phyloP scores from a whole-genome alignment of 2,329 filamentous ascomycete species.

The Cadophora malorum region DNA sequence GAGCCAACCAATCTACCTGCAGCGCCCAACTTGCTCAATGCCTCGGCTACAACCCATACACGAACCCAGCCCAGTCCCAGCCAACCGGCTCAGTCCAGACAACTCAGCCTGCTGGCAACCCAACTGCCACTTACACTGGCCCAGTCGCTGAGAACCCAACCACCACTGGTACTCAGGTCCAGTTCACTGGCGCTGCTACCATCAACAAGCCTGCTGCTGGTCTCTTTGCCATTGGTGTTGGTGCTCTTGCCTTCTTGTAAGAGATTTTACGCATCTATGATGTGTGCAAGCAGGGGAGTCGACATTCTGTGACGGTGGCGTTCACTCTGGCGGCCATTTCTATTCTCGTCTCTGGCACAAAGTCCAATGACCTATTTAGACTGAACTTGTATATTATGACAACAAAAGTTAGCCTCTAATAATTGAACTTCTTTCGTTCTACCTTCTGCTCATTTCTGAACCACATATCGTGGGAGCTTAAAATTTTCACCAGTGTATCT shows the following conservation, averaged over 20 bases:
- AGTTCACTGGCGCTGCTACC: conserved; percentile 3
- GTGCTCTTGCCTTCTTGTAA: conserved; percentile 10
- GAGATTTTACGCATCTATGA: not conserved
- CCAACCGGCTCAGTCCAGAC: not conserved
- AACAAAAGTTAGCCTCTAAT: no score
- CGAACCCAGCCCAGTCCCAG: conserved; percentile 1
- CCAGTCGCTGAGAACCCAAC: not conserved
- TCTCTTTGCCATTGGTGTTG: not conserved
- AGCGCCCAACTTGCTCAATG: not conserved
- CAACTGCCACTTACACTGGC: not conserved
- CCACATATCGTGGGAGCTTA: no score
- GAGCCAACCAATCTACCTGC: conserved; percentile 11
- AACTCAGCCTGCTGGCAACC: not conserved
- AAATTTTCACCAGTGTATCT: no score
- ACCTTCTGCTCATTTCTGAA: no score
- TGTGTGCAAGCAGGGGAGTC: not conserved
- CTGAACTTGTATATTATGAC: no score
- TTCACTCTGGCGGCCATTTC: no score
- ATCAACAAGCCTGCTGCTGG: not conserved
- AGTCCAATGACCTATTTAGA: no score
- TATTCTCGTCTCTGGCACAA: no score
- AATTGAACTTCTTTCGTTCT: no score
- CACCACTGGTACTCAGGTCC: not conserved
- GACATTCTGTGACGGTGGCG: no score
- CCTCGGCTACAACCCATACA: conserved; percentile 12